These are phyloP conservation scores for Akanthomyces muscarius DNA, from an alignment of 2,329 filamentous ascomycete species.

Conservation along the genomic window DNA sequence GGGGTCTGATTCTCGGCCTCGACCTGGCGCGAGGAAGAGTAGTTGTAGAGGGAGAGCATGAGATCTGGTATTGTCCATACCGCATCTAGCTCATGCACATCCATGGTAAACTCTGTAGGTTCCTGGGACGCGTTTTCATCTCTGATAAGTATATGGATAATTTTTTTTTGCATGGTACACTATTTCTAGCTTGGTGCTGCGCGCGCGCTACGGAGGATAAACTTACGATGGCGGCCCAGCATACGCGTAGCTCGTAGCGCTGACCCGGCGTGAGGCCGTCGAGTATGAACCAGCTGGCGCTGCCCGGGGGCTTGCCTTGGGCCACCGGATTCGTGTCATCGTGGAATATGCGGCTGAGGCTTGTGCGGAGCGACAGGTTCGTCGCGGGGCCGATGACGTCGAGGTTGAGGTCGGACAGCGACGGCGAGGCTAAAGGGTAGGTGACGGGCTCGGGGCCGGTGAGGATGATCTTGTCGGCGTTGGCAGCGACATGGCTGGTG, in stretches of 20 bases:
- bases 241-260: conserved; percentile 87
- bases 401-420: conserved; percentile 56
- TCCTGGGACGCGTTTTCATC: conserved; percentile 51
- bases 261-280: conserved; percentile 64
- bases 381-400: conserved; percentile 57
- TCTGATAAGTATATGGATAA: not conserved
- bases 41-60: conserved; percentile 60
- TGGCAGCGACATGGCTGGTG: conserved; percentile 46
- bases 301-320: conserved; percentile 44
- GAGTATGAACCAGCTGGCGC: conserved; percentile 75
- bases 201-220: not conserved
- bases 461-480: conserved; percentile 91
- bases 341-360: conserved; percentile 66
- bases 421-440: conserved; percentile 41
- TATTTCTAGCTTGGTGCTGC: not conserved
- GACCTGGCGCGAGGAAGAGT: conserved; percentile 50
- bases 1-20: conserved; percentile 18
- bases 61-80: conserved; percentile 62
- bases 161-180: not conserved
- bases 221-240: conserved; percentile 88
- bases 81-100: conserved; percentile 56
- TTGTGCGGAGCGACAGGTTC: conserved; percentile 54
- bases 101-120: conserved; percentile 75
- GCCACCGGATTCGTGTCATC: conserved; percentile 30
- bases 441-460: conserved; percentile 59